Base-by-base conservation (phyloP, 1,284 basidiomycete species). In the Stygiomarasmius scandens region DNA sequence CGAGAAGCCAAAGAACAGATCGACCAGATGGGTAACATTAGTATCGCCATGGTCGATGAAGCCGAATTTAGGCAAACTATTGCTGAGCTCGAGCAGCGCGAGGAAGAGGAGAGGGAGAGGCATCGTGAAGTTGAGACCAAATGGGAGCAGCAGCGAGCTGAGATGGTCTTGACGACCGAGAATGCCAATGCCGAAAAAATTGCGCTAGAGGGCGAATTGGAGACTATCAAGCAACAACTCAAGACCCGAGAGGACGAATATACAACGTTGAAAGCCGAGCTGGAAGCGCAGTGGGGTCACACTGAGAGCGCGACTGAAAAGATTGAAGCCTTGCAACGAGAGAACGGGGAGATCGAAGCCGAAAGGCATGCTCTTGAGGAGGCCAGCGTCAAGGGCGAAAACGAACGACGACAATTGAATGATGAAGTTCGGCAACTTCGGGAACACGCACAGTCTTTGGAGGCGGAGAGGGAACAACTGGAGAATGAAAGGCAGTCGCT, bases 261-360 rank as follows among this genome's bases (percentile, higher is more conserved):
- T 23, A 66, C 62, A 2, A 71, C 78, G 16, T 71, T 87, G 54
- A 81, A 81, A 68, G 71, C 74, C 1, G 84, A 88, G 67, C 69
- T 87, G 41, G 82, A 86, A 62, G 81, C 83, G 6, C 86, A 85
- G 67, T 86, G 85, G 81, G 76, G 78, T 52, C 75, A 85, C 61
- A 84, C 86, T 20, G 83, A 83, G 68, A 77, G 66, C 44, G 67
- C 71, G 12, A 66, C 73, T 16, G 80, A 79, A 49, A 79, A 74
- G 64, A 78, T 84, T 58, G 74, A 79, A 23, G 60, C 58, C 11
- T 59, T 76, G 29, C 65, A 71, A 51, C 64, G 66, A 27, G 71
- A 69, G 49, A 68, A 66, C 46, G 55, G 57, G n/a, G 70, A 69
- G 25, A 61, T 83, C 34, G 77, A 84, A 66, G 68, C 69, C 56